A percentile compares a stretch with the other conserved stretches of the same genome.
phyloP scores from a whole-genome alignment of 164 flowering plant species.

The Vitis labrusca region DNA sequence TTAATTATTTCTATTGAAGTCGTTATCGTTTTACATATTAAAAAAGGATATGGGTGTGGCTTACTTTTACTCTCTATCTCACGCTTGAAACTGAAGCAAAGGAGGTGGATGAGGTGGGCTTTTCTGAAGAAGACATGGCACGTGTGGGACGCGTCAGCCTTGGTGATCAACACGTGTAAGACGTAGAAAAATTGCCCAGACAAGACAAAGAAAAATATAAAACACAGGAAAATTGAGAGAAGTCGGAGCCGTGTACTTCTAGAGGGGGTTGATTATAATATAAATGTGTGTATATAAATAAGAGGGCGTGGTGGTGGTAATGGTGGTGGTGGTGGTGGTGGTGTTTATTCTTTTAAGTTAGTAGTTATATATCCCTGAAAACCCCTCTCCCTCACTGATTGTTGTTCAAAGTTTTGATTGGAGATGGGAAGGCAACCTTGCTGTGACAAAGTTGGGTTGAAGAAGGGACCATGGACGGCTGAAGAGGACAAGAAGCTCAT shows the following conservation, averaged over 20 bases:
- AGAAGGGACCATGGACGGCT: constrained; percentile 81
- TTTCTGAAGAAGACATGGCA: constrained; percentile 32
- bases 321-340: no score
- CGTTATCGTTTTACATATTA: no score
- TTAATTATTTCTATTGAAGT: no score
- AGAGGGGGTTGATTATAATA: background rate
- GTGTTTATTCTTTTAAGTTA: no score
- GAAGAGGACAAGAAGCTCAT: constrained; percentile 75
- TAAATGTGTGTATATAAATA: background rate
- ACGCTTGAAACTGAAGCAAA: constrained; percentile 28
- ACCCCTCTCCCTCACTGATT: background rate
- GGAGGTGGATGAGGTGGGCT: constrained; percentile 27
- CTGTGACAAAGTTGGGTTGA: constrained; percentile 74
- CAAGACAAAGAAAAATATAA: background rate
- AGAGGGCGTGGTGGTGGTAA: no score
- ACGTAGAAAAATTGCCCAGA: no score
- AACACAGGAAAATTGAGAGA: no score
- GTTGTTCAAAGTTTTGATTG: background rate
- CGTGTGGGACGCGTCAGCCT: constrained; percentile 27
- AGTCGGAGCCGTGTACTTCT: no score
- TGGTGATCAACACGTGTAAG: constrained; percentile 24
- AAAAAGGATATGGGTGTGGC: no score
- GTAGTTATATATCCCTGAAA: background rate
- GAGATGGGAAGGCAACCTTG: constrained; percentile 78
- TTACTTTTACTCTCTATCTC: constrained; percentile 1